A percentile compares a stretch with the other conserved stretches of the same genome.
Evolutionary conservation across 352 stramenopile species (phyloP).

Genomic region (Phytopythium litorale): DNA sequence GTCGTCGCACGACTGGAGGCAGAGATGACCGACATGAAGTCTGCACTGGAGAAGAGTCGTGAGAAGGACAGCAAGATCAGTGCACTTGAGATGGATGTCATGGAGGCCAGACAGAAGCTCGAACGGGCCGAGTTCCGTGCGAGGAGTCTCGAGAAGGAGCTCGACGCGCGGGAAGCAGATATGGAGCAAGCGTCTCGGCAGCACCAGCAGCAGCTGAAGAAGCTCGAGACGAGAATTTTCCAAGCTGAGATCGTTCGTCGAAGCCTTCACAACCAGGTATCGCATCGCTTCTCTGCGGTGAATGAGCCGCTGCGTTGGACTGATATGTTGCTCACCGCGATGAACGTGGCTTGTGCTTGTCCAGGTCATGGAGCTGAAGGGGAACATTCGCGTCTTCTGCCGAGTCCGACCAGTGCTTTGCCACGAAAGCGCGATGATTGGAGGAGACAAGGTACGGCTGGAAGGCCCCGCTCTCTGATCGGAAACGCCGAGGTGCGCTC

Average conservation of each 20-base stretch:
- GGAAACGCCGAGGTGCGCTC: too few relatives aligned
- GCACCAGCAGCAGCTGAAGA: constrained; percentile 27
- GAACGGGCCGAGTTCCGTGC: constrained; percentile 21
- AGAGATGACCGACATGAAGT: constrained; percentile 28
- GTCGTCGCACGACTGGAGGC: constrained; percentile 28
- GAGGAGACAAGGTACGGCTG: constrained; percentile 38
- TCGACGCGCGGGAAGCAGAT: constrained; percentile 25
- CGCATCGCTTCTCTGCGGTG: background rate
- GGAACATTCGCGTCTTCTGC: constrained; percentile 96
- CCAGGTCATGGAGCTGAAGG: constrained; percentile 94
- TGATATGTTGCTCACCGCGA: background rate
- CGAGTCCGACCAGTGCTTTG: constrained; percentile 88
- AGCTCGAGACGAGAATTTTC: constrained; percentile 50
- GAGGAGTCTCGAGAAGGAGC: constrained; percentile 30
- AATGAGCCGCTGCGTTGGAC: background rate
- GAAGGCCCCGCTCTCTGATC: background rate
- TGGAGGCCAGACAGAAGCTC: constrained; percentile 29
- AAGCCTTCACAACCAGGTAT: constrained; percentile 84
- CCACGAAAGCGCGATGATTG: constrained; percentile 43
- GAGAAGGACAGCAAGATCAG: constrained; percentile 40
- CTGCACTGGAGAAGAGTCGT: constrained; percentile 15
- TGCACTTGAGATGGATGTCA: constrained; percentile 31
- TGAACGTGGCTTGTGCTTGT: constrained; percentile 2
- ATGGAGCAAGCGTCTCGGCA: constrained; percentile 17
- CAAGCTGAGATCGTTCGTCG: constrained; percentile 67